Conservation (phyloP, 2,329 filamentous ascomycete genomes). For the Fusarium avenaceum region DNA sequence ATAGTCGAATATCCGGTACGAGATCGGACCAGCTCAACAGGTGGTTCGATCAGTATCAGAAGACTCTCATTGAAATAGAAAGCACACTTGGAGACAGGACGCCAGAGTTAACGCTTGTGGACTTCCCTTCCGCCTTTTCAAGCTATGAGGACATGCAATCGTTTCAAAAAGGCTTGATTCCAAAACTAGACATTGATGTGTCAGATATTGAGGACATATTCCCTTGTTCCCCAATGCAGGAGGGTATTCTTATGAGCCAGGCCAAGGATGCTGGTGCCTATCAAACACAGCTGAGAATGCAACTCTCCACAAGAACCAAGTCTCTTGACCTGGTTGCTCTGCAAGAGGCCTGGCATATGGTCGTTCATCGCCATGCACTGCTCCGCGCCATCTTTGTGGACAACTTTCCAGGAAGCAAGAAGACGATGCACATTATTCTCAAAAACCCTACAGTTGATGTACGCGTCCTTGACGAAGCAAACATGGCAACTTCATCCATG, state of each 20-base stretch:
- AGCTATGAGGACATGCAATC: not conserved
- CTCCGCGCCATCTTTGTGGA: not conserved
- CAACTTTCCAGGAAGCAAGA: not conserved
- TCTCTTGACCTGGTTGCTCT: not conserved
- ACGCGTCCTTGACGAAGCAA: too few relatives aligned
- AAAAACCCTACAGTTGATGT: not conserved
- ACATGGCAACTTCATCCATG: not conserved
- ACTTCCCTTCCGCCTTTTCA: not conserved
- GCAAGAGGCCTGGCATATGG: not conserved
- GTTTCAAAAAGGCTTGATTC: not conserved
- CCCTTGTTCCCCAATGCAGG: not conserved
- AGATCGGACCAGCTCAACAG: too few relatives aligned
- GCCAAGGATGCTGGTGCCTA: not conserved
- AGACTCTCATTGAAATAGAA: too few relatives aligned
- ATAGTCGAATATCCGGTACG: too few relatives aligned
- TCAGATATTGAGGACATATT: conserved; percentile 1
- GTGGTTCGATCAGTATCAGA: too few relatives aligned
- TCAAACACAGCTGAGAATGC: not conserved
- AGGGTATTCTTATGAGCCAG: conserved; percentile 2
- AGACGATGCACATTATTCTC: conserved; percentile 1
- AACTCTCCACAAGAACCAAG: not conserved
- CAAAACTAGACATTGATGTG: not conserved
- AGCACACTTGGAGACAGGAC: not conserved
- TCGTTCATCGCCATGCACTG: not conserved
- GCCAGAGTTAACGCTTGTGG: not conserved